Evolutionary conservation across 345 rosid genomes (phyloP).

Genomic region (Gossypium australe): DNA sequence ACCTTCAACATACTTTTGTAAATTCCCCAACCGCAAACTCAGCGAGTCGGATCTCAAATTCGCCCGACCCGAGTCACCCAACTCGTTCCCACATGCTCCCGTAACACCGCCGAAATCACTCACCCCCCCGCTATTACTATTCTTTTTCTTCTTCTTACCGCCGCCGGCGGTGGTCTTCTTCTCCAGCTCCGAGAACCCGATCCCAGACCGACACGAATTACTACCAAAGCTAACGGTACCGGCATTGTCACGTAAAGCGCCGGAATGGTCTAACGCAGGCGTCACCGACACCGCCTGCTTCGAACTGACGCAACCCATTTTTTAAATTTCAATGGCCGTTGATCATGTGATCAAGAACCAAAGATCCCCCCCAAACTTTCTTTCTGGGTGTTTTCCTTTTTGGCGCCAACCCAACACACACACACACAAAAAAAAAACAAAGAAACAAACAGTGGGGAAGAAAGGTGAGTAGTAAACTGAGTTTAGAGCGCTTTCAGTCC

Average conservation of each 20-base stretch:
- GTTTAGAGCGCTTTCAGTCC: background rate
- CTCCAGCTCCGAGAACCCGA: slow-evolving; percentile 18
- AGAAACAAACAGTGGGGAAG: background rate
- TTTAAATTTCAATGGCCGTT: background rate
- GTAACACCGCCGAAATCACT: slow-evolving; percentile 14
- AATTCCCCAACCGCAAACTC: slow-evolving; percentile 72
- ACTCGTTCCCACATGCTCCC: slow-evolving; percentile 46
- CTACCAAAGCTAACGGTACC: slow-evolving; percentile 12
- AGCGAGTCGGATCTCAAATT: slow-evolving; percentile 63
- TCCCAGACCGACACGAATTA: slow-evolving; percentile 25
- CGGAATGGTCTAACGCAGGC: slow-evolving; percentile 76
- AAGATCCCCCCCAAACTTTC: slow-evolving; percentile 6
- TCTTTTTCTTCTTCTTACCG: slow-evolving; percentile 9
- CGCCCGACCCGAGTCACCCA: slow-evolving; percentile 70
- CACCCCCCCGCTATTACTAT: slow-evolving; percentile 25
- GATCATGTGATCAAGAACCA: background rate
- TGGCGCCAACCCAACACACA: slow-evolving; percentile 7
- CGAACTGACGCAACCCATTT: slow-evolving; percentile 95
- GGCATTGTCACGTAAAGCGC: slow-evolving; percentile 36
- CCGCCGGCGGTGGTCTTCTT: slow-evolving; percentile 20
- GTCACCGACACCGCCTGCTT: slow-evolving; percentile 91
- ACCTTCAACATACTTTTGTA: slow-evolving; percentile 69
- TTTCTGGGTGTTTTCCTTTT: background rate
- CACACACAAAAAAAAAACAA: background rate
- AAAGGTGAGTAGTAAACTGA: background rate